phyloP scores from a whole-genome alignment of 192 early-diverging fungal species.

The Chytriomyces confervae region DNA sequence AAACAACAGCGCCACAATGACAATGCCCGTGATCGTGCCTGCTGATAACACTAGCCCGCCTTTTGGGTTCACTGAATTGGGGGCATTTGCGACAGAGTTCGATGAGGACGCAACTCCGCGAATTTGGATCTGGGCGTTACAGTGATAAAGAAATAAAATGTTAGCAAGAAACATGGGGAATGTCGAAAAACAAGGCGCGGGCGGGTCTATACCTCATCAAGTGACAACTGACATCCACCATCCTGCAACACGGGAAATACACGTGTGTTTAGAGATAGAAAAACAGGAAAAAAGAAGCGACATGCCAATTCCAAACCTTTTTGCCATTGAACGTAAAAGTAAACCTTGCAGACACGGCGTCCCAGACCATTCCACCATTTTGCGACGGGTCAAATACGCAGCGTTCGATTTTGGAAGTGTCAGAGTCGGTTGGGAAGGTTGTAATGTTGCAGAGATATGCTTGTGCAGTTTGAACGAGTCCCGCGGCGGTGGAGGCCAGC shows the following conservation, averaged over 20 bases:
- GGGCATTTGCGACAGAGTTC: too few species aligned
- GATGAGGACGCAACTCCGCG: not conserved
- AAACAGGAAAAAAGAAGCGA: too few species aligned
- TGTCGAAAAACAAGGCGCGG: too few species aligned
- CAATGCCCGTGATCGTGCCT: constrained; percentile 10
- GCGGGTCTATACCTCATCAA: not conserved
- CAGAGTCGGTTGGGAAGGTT: not conserved
- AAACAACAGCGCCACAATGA: not conserved
- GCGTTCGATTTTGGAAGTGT: not conserved
- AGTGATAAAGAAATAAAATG: not conserved
- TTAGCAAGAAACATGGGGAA: not conserved
- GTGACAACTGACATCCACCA: constrained; percentile 16
- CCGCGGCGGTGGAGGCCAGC: not conserved
- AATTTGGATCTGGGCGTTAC: not conserved
- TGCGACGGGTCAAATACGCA: constrained; percentile 5
- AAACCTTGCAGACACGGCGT: constrained; percentile 15
- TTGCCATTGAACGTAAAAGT: constrained; percentile 1
- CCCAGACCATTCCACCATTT: constrained; percentile 19
- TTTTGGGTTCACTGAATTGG: too few species aligned
- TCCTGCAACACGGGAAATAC: too few species aligned
- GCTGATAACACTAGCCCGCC: not conserved
- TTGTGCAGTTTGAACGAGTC: constrained; percentile 8
- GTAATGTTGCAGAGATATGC: constrained; percentile 12
- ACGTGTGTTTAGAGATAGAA: too few species aligned
- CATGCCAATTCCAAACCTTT: not conserved